A percentile compares a stretch with the other conserved stretches of the same genome.
phyloP scores from a whole-genome alignment of 176 grass and related monocot genomes.

The Sorghum bicolor region Sorghum_bicolor_NCBIv3 NC_012870.2:10366001-10366500 shows the following conservation, averaged over 20 bases:
- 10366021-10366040: background rate
- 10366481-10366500: too few relatives aligned
- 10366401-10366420: background rate
- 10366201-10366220: constrained; percentile 52
- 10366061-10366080: background rate
- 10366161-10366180: constrained; percentile 65
- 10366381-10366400: too few relatives aligned
- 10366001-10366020: constrained; percentile 1
- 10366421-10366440: background rate
- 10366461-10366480: too few relatives aligned
- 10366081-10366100: background rate
- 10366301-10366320: background rate
- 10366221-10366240: constrained; percentile 64
- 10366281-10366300: constrained; percentile 40
- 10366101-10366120: background rate
- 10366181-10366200: constrained; percentile 55
- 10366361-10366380: background rate
- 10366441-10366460: too few relatives aligned
- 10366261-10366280: constrained; percentile 57
- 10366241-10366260: constrained; percentile 55
- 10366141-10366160: background rate
- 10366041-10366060: background rate
- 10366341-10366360: background rate
- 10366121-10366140: background rate
- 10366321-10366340: background rate